Base-by-base conservation (phyloP, 108 stramenopile species). In the Skeletonema costatum region DNA sequence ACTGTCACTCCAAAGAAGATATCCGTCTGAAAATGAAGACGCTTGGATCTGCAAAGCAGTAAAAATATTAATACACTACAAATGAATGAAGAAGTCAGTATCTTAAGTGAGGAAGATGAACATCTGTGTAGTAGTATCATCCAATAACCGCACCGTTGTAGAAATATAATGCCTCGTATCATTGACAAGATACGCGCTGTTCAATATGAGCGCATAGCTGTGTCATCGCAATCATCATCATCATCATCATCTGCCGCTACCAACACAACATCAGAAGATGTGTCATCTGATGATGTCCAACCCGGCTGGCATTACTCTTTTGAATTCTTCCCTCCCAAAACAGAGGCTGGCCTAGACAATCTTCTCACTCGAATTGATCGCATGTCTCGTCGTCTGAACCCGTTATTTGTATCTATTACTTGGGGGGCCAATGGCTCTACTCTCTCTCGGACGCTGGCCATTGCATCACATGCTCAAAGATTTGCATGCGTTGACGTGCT, bases 311-410 rank as follows among this genome's bases (percentile, higher is more conserved):
- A 92, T 75, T 97, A 93, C 82, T 97, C 96, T 31, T 98, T 98
- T 64, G 98, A 98, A 70, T 97, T 93, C 78, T 98, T 98, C 70
- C 98, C 98, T 32, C 98, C 98, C 61, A 95, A 93, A 83, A 97
- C 94, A 14, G 93, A 96, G 38, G 90, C 94, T 13, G 98, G 97
- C 19, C 84, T 97, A 31, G 97, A 98, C 62, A 97, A 97, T 68
- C 85, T 99, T 53, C 84, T 92, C 67, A 95, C 85, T 48, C 84
- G 98, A 2, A 96, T 99, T 46, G 97, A 98, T 84, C 92, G 97
- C 48, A 97, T 99, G 97, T 86, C 94, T 42, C 80, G 73, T 5
- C 86, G 88, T 46, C 73, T 97, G 72, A 92, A 96, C 78, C 98
- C 98, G 0, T 84, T 98, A 25, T 99, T 97, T 71, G 86, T 98